Base-by-base conservation (phyloP, 2,329 filamentous ascomycete species). In the Nothopassalora personata region DNA sequence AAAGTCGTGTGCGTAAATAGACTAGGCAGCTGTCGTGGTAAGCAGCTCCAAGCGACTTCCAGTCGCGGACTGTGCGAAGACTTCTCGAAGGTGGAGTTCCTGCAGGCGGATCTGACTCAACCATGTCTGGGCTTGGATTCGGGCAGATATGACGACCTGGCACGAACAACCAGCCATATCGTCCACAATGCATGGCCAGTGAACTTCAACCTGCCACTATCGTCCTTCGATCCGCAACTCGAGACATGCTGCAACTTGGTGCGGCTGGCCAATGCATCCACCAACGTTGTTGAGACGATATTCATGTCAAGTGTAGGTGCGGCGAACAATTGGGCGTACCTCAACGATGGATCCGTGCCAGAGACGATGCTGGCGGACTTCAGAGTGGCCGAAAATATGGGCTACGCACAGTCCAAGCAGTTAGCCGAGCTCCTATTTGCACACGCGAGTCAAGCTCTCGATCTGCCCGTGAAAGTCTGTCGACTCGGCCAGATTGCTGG, bases 111-210 rank as follows among this genome's bases (percentile, higher is more conserved):
- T 31, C 52, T 69, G 27, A 57, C 59, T 10, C 33, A 64, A 28
- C 51, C 57, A 5, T 43, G 60, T 2, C 60, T 71, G 4, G 70
- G 67, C 4, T 64, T 72, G 6, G 30, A 53, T n/a, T 39, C 49
- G 1, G 13, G 57, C 3, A 58, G 59, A 3, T 69, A 69, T 52
- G 36, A 50, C 5, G 57, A 62, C 18, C 33, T 71, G 15, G 48
- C 60, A 13, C 23, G 54, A 23, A 48, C 49, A 0, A 61, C 67
- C 13, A 70, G 66, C 13, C 43, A 64, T 43, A 60, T 73, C 56
- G 67, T 73, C 33, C 72, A 74, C 64, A 72, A 71, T 54, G 72
- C 72, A 1, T 74, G 72, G 72, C 66, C 70, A 3, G 71, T 74
- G 9, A 65, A 73, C 59, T 73, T 73, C 67, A 73, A 73, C 60